These are phyloP conservation scores for Trichosporon inkin DNA, from an alignment of 1,284 basidiomycete genomes.

Conservation along the genomic window DNA sequence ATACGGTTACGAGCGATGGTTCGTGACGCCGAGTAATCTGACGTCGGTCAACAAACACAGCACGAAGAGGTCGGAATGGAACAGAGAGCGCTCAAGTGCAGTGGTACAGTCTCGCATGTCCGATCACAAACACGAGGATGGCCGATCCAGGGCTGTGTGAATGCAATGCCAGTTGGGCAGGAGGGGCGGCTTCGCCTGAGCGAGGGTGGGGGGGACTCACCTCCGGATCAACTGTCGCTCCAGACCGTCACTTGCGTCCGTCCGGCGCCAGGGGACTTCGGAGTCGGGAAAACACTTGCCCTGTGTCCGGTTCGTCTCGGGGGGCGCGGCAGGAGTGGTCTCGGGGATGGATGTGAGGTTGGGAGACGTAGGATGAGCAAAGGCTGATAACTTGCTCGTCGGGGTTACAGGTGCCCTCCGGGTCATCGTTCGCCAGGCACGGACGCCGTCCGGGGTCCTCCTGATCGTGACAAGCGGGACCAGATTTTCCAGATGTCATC, in stretches of 20 bases:
- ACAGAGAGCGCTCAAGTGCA: background rate
- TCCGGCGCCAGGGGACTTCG: background rate
- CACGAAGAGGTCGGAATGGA: background rate
- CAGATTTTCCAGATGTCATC: constrained; percentile 2
- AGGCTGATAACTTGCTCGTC: constrained; percentile 3
- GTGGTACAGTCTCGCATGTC: background rate
- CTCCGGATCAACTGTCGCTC: background rate
- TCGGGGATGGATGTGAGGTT: constrained; percentile 5
- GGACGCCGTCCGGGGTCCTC: constrained; percentile 5
- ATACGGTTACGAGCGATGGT: background rate
- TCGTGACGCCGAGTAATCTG: background rate
- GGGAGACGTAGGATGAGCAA: background rate
- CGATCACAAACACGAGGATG: background rate
- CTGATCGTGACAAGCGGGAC: background rate
- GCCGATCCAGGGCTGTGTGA: background rate
- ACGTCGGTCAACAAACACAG: constrained; percentile 4
- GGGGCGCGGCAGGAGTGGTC: background rate
- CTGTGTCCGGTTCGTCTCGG: background rate
- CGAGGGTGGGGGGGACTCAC: background rate
- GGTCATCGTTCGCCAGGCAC: constrained; percentile 1
- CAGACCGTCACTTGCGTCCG: background rate
- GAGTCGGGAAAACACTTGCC: background rate
- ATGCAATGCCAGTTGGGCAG: background rate
- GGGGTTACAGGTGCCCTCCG: constrained; percentile 4
- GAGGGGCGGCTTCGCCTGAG: background rate